phyloP scores from a whole-genome alignment of 2,329 filamentous ascomycete genomes.

The Amauroascus verrucosus region DNA sequence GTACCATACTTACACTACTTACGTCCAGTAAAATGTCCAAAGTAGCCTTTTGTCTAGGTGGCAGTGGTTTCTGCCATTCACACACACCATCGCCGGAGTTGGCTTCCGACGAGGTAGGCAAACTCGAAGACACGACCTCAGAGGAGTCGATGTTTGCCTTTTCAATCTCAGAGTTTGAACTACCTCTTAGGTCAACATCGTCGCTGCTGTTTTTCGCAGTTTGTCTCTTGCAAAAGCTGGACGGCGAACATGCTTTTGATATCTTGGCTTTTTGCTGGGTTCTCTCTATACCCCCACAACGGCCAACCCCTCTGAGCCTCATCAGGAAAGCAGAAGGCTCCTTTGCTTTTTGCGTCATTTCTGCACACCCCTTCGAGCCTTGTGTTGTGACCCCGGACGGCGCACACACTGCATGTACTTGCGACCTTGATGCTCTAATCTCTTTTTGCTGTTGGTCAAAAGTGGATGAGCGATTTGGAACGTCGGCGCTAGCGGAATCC shows the following conservation, averaged over 20 bases:
- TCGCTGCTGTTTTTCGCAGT: neutral
- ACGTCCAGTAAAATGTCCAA: conserved; percentile 23
- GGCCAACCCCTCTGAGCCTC: neutral
- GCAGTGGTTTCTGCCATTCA: conserved; percentile 6
- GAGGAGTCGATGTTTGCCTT: neutral
- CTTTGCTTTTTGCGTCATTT: neutral
- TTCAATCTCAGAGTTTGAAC: neutral
- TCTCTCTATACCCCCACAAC: neutral
- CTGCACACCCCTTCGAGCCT: neutral
- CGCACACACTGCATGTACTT: neutral
- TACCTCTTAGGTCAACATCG: neutral
- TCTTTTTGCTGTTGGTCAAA: neutral
- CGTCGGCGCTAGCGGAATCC: neutral
- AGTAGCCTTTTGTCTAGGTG: conserved; percentile 12
- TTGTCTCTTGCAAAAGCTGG: neutral
- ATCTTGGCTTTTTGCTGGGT: neutral
- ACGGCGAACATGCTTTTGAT: neutral
- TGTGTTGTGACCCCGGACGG: too few species aligned
- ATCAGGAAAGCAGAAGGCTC: neutral
- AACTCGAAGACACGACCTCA: neutral
- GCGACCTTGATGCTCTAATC: neutral
- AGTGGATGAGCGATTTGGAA: neutral
- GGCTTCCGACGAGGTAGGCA: neutral
- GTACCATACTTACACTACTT: conserved; percentile 21
- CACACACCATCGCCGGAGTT: neutral